Conservation (phyloP, 768 basidiomycete genomes). For the Lyophyllum semitale region DNA sequence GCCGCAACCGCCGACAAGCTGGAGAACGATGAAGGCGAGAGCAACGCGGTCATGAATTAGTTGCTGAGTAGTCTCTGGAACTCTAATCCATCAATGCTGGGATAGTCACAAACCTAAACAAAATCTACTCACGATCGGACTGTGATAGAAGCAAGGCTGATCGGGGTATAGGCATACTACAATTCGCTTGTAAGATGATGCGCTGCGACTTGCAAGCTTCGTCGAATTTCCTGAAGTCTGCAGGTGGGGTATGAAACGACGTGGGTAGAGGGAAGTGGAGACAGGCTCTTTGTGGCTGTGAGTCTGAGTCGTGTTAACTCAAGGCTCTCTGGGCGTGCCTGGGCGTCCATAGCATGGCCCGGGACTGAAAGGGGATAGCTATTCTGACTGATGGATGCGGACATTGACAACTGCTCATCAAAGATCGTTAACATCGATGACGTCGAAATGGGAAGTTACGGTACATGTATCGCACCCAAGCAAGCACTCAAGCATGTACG, state of each 20-base stretch:
- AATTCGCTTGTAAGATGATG: neutral
- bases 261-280: neutral
- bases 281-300: neutral
- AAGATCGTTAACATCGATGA: neutral
- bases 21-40: constrained; percentile 28
- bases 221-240: constrained; percentile 12
- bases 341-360: neutral
- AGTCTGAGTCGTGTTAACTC: neutral
- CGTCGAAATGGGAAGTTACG: neutral
- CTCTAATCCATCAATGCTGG: too few species aligned
- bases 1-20: constrained; percentile 26
- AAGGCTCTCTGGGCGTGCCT: neutral
- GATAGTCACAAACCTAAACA: neutral
- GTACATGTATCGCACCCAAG: neutral
- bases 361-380: neutral
- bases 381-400: neutral
- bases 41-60: constrained; percentile 17
- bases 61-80: constrained; percentile 3
- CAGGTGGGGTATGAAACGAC: neutral
- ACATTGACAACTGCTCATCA: neutral
- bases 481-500: too few species aligned
- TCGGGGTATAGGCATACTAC: too few species aligned
- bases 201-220: constrained; percentile 1
- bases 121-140: constrained; percentile 4
- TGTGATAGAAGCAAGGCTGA: constrained; percentile 1